A percentile compares a stretch with the other conserved stretches of the same genome.
Conservation (phyloP, 768 basidiomycete genomes). For the Dendrothele bispora region DNA sequence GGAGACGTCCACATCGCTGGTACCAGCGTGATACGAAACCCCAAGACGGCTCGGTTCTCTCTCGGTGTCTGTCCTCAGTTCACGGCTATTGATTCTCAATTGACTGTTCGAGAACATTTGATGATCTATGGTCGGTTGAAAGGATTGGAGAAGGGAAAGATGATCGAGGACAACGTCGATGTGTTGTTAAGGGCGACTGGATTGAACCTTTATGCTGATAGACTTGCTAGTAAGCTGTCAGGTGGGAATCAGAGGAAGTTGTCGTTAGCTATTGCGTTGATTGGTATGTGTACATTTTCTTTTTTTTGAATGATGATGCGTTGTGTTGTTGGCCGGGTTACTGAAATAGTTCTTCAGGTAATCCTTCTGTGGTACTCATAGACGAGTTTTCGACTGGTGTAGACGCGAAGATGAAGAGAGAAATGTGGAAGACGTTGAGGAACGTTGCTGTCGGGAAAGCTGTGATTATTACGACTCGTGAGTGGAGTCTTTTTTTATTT, state of each 20-base stretch:
- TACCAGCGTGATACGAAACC: constrained; percentile 62
- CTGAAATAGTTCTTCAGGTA: constrained; percentile 45
- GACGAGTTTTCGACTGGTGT: constrained; percentile 86
- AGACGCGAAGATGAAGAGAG: constrained; percentile 80
- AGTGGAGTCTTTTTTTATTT: constrained; percentile 21
- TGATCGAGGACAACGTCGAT: constrained; percentile 54
- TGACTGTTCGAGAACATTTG: constrained; percentile 79
- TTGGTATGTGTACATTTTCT: constrained; percentile 39
- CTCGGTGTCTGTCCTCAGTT: constrained; percentile 86
- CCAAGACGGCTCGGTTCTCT: constrained; percentile 61
- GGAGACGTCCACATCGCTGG: constrained; percentile 73
- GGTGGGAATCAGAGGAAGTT: constrained; percentile 82
- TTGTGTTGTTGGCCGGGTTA: too few species aligned
- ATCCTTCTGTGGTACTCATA: constrained; percentile 75
- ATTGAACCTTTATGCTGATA: constrained; percentile 59
- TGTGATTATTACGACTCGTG: constrained; percentile 71
- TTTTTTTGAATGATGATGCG: not conserved
- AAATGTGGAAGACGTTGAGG: constrained; percentile 77
- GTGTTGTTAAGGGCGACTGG: constrained; percentile 59
- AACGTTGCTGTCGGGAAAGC: constrained; percentile 67
- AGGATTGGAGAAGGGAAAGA: constrained; percentile 52
- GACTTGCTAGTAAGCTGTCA: constrained; percentile 71
- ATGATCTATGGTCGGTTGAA: constrained; percentile 72
- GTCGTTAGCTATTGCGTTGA: constrained; percentile 73
- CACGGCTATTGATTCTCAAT: constrained; percentile 76